phyloP scores from a whole-genome alignment of 2,329 filamentous ascomycete species.

The Tolypocladium inflatum region DNA sequence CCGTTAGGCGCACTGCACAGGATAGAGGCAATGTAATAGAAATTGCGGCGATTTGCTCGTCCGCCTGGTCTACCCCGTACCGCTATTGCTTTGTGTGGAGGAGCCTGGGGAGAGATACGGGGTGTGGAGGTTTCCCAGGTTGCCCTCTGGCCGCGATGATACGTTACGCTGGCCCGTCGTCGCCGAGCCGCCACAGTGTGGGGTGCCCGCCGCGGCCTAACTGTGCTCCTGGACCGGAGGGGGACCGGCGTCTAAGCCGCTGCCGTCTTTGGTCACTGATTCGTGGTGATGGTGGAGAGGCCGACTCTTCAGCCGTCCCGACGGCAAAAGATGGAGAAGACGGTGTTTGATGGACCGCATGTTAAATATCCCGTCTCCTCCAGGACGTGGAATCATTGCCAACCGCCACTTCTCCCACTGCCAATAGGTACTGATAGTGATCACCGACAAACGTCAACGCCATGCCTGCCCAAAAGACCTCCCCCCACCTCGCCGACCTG shows the following conservation, averaged over 20 bases:
- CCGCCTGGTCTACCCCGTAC: background rate
- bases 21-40: background rate
- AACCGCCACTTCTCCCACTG: background rate
- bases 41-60: background rate
- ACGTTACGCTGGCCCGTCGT: slow-evolving; percentile 4
- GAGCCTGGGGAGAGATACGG: background rate
- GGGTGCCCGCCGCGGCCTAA: background rate
- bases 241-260: background rate
- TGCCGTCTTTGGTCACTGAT: background rate
- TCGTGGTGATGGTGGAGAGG: background rate
- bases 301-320: background rate
- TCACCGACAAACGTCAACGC: background rate
- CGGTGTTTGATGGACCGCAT: background rate
- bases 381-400: background rate
- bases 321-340: background rate
- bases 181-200: background rate
- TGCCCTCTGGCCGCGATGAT: slow-evolving; percentile 1
- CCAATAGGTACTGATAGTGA: background rate
- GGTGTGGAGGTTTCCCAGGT: background rate
- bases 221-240: background rate
- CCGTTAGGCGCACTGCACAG: background rate
- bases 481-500: slow-evolving; percentile 35
- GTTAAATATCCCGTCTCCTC: background rate
- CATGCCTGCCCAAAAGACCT: slow-evolving; percentile 10
- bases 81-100: background rate